Percentiles rank a stretch among this genome's conserved stretches.
These are phyloP conservation scores for Aspergillus texensis DNA, from an alignment of 2,329 filamentous ascomycete species.

Conservation along the genomic window DNA sequence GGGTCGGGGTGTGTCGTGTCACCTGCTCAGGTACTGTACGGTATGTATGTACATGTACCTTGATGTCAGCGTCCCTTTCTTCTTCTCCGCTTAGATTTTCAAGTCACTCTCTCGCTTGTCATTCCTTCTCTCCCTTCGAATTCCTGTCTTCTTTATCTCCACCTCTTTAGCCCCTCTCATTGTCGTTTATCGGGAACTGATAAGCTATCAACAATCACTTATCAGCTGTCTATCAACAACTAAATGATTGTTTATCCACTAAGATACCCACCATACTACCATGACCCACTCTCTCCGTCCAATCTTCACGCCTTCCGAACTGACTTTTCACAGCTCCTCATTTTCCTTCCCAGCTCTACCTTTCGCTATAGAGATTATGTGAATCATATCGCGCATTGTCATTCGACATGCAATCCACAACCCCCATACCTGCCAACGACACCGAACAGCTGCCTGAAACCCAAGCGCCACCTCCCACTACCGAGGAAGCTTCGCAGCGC, in stretches of 20 bases:
- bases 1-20: neutral
- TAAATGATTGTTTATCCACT: slow-evolving; percentile 3
- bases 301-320: neutral
- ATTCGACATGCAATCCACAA: neutral
- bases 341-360: neutral
- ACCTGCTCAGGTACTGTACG: slow-evolving; percentile 5
- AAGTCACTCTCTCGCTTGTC: neutral
- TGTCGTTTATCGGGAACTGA: neutral
- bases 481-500: slow-evolving; percentile 43
- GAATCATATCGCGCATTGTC: neutral
- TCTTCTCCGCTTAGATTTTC: neutral
- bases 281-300: slow-evolving; percentile 4
- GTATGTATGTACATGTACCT: neutral
- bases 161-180: neutral
- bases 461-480: slow-evolving; percentile 46
- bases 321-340: neutral
- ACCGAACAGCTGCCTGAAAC: slow-evolving; percentile 28
- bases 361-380: neutral
- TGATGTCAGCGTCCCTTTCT: slow-evolving; percentile 13
- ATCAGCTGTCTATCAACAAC: slow-evolving; percentile 1
- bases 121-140: neutral
- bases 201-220: slow-evolving; percentile 2
- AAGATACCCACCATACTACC: neutral
- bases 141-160: neutral
- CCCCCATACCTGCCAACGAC: slow-evolving; percentile 7